These are phyloP conservation scores for Agaricus subrufescens DNA, from an alignment of 768 basidiomycete species.

Conservation along the genomic window DNA sequence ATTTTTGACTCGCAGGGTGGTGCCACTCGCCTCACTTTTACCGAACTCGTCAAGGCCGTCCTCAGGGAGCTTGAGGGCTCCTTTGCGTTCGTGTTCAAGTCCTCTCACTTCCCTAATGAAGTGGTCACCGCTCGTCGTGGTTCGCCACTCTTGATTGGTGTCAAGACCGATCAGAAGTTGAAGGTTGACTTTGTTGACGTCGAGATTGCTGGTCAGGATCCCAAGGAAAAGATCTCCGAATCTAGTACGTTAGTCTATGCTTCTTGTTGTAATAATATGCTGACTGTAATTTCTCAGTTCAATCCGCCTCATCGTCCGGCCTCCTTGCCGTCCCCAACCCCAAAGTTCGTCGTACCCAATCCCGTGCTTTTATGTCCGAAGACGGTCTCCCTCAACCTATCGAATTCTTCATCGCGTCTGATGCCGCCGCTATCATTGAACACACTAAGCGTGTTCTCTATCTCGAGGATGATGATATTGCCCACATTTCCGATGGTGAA, in stretches of 20 bases:
- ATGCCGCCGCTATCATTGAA: conserved; percentile 93
- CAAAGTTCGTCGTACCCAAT: conserved; percentile 90
- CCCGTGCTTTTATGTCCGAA: conserved; percentile 96
- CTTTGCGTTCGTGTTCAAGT: conserved; percentile 99
- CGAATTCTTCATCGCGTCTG: conserved; percentile 99
- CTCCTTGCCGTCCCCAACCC: conserved; percentile 66
- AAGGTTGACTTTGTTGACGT: conserved; percentile 99
- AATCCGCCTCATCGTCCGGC: conserved; percentile 46
- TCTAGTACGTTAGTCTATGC: conserved; percentile 28
- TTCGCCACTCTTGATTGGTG: conserved; percentile 93
- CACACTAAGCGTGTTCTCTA: conserved; percentile 99
- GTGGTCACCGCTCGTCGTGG: conserved; percentile 95
- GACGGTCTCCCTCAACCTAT: conserved; percentile 98
- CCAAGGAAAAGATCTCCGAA: conserved; percentile 33
- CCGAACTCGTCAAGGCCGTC: conserved; percentile 89
- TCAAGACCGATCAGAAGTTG: conserved; percentile 99
- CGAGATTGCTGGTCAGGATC: conserved; percentile 80
- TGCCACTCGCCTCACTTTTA: conserved; percentile 80
- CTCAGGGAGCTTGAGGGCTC: conserved; percentile 98
- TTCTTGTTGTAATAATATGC: conserved; percentile 5
- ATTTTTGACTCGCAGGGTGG: conserved; percentile 80
- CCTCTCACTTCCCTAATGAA: conserved; percentile 90
- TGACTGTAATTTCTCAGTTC: conserved; percentile 23
- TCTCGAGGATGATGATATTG: conserved; percentile 98
- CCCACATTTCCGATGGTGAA: conserved; percentile 94